Conservation (phyloP, 1,139 yeast genomes). For the Geotrichum restrictum region DNA sequence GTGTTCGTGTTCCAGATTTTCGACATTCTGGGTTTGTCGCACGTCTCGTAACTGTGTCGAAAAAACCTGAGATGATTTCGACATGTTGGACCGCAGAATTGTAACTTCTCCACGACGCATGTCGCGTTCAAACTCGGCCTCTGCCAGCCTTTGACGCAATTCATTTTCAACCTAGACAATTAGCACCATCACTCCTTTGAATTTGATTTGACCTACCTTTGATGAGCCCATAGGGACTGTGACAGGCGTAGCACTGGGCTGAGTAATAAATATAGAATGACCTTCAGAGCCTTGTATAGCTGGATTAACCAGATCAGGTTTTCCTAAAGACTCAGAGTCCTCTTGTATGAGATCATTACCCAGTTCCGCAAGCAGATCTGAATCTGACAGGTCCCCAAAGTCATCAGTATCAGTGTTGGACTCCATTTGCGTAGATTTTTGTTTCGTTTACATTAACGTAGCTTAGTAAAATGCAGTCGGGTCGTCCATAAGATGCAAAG, state of each 20-base stretch:
- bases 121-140: constrained; percentile 15
- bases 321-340: too few species aligned
- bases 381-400: constrained; percentile 31
- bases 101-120: constrained; percentile 61
- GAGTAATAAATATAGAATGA: neutral
- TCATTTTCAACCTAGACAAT: neutral
- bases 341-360: constrained; percentile 6
- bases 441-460: neutral
- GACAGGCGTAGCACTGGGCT: neutral
- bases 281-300: neutral
- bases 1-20: constrained; percentile 43
- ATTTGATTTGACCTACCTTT: neutral
- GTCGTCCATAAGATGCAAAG: too few species aligned
- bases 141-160: constrained; percentile 21
- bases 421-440: constrained; percentile 1
- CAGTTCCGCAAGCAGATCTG: constrained; percentile 22
- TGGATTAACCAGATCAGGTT: neutral
- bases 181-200: neutral
- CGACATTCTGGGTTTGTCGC: constrained; percentile 42
- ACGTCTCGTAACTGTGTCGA: constrained; percentile 10
- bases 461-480: neutral
- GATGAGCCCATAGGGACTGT: too few species aligned
- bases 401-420: constrained; percentile 6
- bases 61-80: constrained; percentile 47
- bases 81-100: constrained; percentile 62